Base-by-base conservation (phyloP, 345 rosid species). In the Eucalyptus dawsonii region DNA sequence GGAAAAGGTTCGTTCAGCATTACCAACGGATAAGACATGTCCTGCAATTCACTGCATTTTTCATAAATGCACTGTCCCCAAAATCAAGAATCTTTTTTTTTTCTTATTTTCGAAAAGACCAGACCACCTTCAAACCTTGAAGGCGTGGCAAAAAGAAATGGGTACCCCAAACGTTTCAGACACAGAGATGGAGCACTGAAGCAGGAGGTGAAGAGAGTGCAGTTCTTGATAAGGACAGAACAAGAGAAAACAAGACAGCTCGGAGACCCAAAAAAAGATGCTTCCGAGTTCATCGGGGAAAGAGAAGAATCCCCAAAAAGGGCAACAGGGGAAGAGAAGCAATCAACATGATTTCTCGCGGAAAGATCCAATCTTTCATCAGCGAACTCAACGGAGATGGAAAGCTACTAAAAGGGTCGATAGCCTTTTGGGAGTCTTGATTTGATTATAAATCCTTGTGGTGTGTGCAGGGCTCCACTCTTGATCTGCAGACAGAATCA, bases 401-500 rank as follows among this genome's bases (percentile, higher is more conserved):
- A 80, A 91, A 90, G 91, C 50, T 72, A 80, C 37, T 50, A 8
- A 40, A 50, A 47, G 67, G 44, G 80, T 53, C 14, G 54, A 72
- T 88, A 40, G 47, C 27, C 47, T 81, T 54, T 69, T 89, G 90
- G 89, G 89, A 90, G 9, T 67, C 89, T 42, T 85, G 90, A 65
- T 87, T 54, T 88, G 87, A 83, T 91, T 89, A 89, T 90, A 89
- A 88, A 37, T 45, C 54, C 42, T 72, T 40, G 81, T 87, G 65
- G 65, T 91, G 89, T 86, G 90, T 76, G 47, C 93, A 90, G 94
- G 88, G 88, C 50, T 86, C 89, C 86, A 83, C 88, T 88, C 92
- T 72, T 87, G 94, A 93, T 91, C 93, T 91, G 88, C 86, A 90
- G 91, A 91, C 92, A 91, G 91, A 89, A 94, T 92, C 93, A 88